Evolutionary conservation across 2,329 filamentous ascomycete genomes (phyloP).

Genomic region (Mycosphaerelloides madeirae): DNA sequence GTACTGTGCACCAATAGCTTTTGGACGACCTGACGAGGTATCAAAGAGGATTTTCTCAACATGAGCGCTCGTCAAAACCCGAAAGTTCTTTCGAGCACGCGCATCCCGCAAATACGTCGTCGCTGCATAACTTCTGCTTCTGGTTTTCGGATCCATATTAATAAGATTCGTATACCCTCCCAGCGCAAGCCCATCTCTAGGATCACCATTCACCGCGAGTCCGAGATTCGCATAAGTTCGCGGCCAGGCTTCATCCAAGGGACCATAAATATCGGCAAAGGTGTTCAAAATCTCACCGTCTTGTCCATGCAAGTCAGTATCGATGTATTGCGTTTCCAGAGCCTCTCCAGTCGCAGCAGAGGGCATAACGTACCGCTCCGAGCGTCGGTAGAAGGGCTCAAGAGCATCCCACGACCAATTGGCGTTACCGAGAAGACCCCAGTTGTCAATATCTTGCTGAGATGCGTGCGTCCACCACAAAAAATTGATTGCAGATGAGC

Average conservation of each 20-base stretch:
- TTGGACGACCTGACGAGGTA: neutral
- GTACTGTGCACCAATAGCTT: neutral
- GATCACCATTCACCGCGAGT: constrained; percentile 24
- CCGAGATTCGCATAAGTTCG: constrained; percentile 18
- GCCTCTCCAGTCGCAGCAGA: neutral
- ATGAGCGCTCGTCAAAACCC: constrained; percentile 34
- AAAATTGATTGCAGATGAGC: constrained; percentile 37
- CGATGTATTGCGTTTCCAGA: constrained; percentile 11
- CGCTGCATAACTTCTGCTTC: constrained; percentile 29
- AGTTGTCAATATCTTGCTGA: constrained; percentile 27
- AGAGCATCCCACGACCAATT: constrained; percentile 35
- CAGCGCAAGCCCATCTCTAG: constrained; percentile 30
- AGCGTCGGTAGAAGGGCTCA: constrained; percentile 8
- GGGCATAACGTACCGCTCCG: constrained; percentile 1
- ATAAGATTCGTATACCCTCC: constrained; percentile 27
- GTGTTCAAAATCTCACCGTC: neutral
- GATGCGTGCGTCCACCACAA: constrained; percentile 16
- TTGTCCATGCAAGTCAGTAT: constrained; percentile 29
- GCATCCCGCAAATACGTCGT: constrained; percentile 28
- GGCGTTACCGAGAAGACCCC: constrained; percentile 27
- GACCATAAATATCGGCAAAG: neutral
- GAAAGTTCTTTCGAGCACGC: constrained; percentile 23
- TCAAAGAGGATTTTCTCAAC: constrained; percentile 6
- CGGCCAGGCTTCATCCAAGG: constrained; percentile 21
- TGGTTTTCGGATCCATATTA: constrained; percentile 11